A percentile compares a stretch with the other conserved stretches of the same genome.
Evolutionary conservation across 768 basidiomycete species (phyloP).

Genomic region (Mycena rosella): DNA sequence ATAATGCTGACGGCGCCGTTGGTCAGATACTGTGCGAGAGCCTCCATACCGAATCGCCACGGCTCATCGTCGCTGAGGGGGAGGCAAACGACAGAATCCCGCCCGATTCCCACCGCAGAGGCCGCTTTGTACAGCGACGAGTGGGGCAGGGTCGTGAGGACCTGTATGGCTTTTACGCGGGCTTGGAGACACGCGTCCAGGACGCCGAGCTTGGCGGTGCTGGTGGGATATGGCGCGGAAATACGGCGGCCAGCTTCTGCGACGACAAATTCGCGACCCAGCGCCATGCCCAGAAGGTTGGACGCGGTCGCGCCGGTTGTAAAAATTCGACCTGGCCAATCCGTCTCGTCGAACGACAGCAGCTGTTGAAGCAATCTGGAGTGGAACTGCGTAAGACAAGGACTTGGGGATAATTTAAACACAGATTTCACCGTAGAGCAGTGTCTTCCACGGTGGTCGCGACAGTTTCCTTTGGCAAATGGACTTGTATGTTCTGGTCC

Average conservation of each 20-base stretch:
- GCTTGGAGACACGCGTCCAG: constrained; percentile 28
- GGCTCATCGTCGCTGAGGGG: constrained; percentile 29
- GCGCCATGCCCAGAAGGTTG: constrained; percentile 27
- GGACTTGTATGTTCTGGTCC: constrained; percentile 34
- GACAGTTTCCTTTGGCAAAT: constrained; percentile 30
- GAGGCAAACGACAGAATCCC: constrained; percentile 18
- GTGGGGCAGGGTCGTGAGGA: constrained; percentile 31
- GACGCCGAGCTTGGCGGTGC: constrained; percentile 31
- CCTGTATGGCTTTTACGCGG: constrained; percentile 21
- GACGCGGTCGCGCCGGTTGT: constrained; percentile 35
- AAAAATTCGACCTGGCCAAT: constrained; percentile 28
- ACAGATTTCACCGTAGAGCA: constrained; percentile 17
- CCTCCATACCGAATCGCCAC: constrained; percentile 32
- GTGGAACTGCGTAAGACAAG: not conserved
- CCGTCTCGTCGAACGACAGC: constrained; percentile 14
- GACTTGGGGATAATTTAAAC: not conserved
- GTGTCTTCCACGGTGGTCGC: constrained; percentile 25
- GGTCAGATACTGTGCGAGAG: constrained; percentile 16
- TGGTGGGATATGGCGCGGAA: constrained; percentile 2
- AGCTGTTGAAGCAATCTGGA: constrained; percentile 35
- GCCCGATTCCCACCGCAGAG: constrained; percentile 28
- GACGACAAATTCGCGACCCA: constrained; percentile 33
- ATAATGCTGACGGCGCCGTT: constrained; percentile 22
- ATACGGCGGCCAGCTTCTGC: constrained; percentile 31
- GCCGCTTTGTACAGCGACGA: constrained; percentile 37